A percentile compares a stretch with the other conserved stretches of the same genome.
phyloP scores from a whole-genome alignment of 2,329 filamentous ascomycete species.

The Beauveria pseudobassiana region DNA sequence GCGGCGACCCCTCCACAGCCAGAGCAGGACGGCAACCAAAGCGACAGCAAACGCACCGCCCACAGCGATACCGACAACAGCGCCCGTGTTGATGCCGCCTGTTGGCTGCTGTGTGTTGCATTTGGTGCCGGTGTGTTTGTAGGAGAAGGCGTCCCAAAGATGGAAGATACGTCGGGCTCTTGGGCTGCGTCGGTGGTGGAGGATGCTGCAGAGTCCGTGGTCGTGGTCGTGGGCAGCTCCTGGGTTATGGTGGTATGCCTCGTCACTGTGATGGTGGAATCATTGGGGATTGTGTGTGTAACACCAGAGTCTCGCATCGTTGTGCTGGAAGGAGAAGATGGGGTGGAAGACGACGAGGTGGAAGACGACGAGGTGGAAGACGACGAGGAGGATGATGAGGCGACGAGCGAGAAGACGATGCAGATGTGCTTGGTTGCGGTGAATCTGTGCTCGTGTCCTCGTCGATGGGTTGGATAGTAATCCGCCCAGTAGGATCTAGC shows the following conservation, averaged over 20 bases:
- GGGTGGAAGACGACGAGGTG: not conserved
- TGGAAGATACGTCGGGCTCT: not conserved
- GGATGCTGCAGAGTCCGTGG: slow-evolving; percentile 16
- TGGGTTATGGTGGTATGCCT: slow-evolving; percentile 24
- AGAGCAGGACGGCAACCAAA: slow-evolving; percentile 21
- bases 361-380: not conserved
- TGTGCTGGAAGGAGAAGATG: slow-evolving; percentile 1
- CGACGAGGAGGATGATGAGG: not conserved
- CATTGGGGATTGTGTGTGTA: slow-evolving; percentile 29
- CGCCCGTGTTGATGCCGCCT: not conserved
- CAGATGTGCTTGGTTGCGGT: not conserved
- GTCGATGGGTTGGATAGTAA: not conserved
- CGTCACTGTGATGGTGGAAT: slow-evolving; percentile 27
- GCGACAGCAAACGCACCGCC: slow-evolving; percentile 28
- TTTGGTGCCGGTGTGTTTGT: not conserved
- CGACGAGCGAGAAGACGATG: not conserved
- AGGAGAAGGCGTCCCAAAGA: not conserved
- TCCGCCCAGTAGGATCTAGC: too few relatives aligned
- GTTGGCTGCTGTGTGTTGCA: not conserved
- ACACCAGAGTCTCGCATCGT: slow-evolving; percentile 28
- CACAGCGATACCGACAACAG: slow-evolving; percentile 16
- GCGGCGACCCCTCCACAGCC: slow-evolving; percentile 13
- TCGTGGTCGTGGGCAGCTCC: slow-evolving; percentile 18
- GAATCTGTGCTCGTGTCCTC: not conserved
- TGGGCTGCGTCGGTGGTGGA: not conserved